Percentiles rank a stretch among this genome's conserved stretches.
These are phyloP conservation scores for Eucalyptus sideroxylon DNA, from an alignment of 345 rosid genomes.

Conservation along the genomic window DNA sequence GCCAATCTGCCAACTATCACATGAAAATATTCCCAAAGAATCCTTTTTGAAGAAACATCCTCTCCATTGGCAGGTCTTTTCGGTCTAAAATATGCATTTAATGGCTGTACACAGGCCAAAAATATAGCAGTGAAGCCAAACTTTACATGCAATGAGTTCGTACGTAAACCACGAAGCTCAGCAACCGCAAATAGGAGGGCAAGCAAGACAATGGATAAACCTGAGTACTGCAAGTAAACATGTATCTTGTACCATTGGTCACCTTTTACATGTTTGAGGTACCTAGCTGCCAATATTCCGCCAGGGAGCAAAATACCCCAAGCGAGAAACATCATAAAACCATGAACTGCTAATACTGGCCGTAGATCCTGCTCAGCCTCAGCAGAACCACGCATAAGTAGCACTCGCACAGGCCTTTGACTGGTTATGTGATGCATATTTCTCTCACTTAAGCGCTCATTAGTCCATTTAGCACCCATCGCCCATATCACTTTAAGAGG, in stretches of 20 bases:
- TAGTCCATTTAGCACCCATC: slow-evolving; percentile 87
- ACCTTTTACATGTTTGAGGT: slow-evolving; percentile 87
- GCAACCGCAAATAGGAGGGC: slow-evolving; percentile 92
- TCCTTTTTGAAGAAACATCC: slow-evolving; percentile 29
- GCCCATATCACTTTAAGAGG: slow-evolving; percentile 94
- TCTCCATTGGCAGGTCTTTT: slow-evolving; percentile 54
- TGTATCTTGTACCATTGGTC: slow-evolving; percentile 92
- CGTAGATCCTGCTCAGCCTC: slow-evolving; percentile 92
- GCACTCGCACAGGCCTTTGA: slow-evolving; percentile 76
- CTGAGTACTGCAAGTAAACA: slow-evolving; percentile 84
- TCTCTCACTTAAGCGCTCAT: slow-evolving; percentile 55
- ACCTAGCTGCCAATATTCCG: slow-evolving; percentile 79
- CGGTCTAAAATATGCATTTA: slow-evolving; percentile 80
- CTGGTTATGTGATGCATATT: slow-evolving; percentile 92
- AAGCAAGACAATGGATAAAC: slow-evolving; percentile 70
- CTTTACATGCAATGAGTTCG: slow-evolving; percentile 71
- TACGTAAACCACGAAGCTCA: slow-evolving; percentile 67
- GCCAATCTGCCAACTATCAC: slow-evolving; percentile 60
- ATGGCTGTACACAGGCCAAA: slow-evolving; percentile 71
- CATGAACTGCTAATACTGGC: slow-evolving; percentile 91
- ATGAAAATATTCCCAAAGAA: slow-evolving; percentile 82
- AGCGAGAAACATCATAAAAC: slow-evolving; percentile 99
- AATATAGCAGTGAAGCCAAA: slow-evolving; percentile 64
- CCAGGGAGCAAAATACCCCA: slow-evolving; percentile 97
- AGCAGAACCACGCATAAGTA: slow-evolving; percentile 72